Evolutionary conservation across 495 filamentous ascomycete genomes (phyloP), one percentile per base, ranked within the genome.

Genomic region (Aspergillus kassunensis): DNA sequence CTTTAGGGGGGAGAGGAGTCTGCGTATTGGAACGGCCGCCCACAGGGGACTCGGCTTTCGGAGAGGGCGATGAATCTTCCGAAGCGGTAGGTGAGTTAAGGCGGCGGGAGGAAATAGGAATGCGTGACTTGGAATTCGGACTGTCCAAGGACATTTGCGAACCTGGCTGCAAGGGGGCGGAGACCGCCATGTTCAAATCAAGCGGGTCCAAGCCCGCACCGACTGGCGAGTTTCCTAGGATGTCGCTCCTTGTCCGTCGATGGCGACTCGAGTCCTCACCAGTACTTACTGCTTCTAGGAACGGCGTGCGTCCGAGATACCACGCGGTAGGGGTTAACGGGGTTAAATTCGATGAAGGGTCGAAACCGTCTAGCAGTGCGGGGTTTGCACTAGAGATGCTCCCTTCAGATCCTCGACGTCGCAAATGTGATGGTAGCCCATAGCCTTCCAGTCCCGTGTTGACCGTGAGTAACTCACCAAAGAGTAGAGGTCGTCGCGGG

Each of bases 261-360:
- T 80, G 79, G 35, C 57, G 54, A 37, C 36, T 57, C 36, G 29
- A 60, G 51, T 41, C 66, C n/a, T 57, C 35, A 13, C 61, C 63
- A 0, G 54, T 61, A 33, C 74, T 67, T 18, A 78, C 73, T 18
- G 70, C 72, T 48, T 80, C 76, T 10, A 79, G 54, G 42, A 75
- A 75, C 40, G 74, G 69, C 15, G 70, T 70, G 15, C 66, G 64
- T 20, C 75, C 75, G 13, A 74, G 64, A 59, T 80, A 82, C 79
- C 79, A 82, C 18, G 78, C 77, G 21, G 76, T 77, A 2, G 78
- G 79, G 2, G 81, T 82, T 44, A 80, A 70, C 11, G 75, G 75
- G 4, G 78, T 70, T 60, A 19, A 56, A 21, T 50, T 68, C 33
- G 56, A 66, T 8, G 64, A 56, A 24, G 66, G 62, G 41, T 80